These are phyloP conservation scores for Talaromyces wortmannii DNA, from an alignment of 495 filamentous ascomycete species.

Conservation along the genomic window DNA sequence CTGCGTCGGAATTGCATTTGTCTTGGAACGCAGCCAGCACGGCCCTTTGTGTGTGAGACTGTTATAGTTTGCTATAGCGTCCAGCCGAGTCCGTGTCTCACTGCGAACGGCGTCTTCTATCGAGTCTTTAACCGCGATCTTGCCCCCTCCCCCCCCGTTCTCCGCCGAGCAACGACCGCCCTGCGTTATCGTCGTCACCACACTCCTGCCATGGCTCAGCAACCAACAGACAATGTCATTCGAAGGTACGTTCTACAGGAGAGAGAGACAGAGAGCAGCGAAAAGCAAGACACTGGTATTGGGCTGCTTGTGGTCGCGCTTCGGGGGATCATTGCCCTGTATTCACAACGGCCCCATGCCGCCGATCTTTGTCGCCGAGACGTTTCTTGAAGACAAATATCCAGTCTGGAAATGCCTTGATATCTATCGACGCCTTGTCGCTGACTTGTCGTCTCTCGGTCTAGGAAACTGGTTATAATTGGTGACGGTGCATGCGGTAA, in stretches of 20 bases:
- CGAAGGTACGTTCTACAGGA: slow-evolving; percentile 49
- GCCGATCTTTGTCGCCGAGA: neutral
- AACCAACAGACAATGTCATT: slow-evolving; percentile 61
- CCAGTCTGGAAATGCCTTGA: neutral
- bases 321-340: too few species aligned
- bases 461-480: slow-evolving; percentile 98
- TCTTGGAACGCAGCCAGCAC: too few species aligned
- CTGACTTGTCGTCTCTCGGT: slow-evolving; percentile 2
- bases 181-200: slow-evolving; percentile 9
- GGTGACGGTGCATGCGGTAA: slow-evolving; percentile 98
- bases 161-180: slow-evolving; percentile 18
- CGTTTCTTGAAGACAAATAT: neutral
- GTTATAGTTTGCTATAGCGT: too few species aligned
- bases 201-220: slow-evolving; percentile 46
- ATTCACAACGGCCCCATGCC: neutral
- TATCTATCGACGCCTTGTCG: slow-evolving; percentile 7
- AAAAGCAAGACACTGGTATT: too few species aligned
- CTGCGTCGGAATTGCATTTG: too few species aligned
- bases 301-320: too few species aligned
- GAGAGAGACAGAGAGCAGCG: neutral
- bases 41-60: too few species aligned
- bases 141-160: slow-evolving; percentile 8
- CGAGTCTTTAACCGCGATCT: too few species aligned
- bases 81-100: too few species aligned
- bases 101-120: too few species aligned